These are phyloP conservation scores for Alternaria viburni DNA, from an alignment of 2,329 filamentous ascomycete species.

Conservation along the genomic window DNA sequence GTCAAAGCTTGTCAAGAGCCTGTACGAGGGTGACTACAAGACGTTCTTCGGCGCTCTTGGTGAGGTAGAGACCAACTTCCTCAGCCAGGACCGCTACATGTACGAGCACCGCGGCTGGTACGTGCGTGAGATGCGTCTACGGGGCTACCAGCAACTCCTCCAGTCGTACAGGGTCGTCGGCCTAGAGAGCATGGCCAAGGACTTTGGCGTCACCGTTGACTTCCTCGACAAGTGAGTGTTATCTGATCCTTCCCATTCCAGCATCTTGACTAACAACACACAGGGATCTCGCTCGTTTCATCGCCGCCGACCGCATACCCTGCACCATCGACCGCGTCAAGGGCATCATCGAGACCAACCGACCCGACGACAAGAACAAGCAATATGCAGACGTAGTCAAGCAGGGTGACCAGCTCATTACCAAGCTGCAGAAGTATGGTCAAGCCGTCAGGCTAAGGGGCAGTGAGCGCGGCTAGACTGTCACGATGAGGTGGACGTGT, in stretches of 20 bases:
- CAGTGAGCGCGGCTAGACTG: conserved; percentile 79
- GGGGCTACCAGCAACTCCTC: conserved; percentile 94
- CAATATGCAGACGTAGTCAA: conserved; percentile 98
- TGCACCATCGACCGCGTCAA: conserved; percentile 98
- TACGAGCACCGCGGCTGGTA: conserved; percentile 97
- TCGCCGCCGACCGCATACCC: conserved; percentile 89
- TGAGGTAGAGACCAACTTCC: conserved; percentile 89
- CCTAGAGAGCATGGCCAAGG: conserved; percentile 94
- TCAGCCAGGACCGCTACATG: conserved; percentile 92
- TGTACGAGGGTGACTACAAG: conserved; percentile 94
- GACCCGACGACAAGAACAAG: conserved; percentile 99
- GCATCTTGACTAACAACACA: conserved; percentile 16
- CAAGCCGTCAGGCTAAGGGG: conserved; percentile 93
- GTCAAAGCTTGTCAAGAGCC: conserved; percentile 83
- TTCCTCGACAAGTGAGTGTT: conserved; percentile 84
- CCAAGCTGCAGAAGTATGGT: conserved; percentile 98
- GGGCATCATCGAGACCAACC: conserved; percentile 96
- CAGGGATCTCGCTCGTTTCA: conserved; percentile 95
- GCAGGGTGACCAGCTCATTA: conserved; percentile 96
- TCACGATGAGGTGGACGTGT: conserved; percentile 16
- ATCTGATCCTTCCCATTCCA: not conserved
- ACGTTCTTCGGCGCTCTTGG: conserved; percentile 91
- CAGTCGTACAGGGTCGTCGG: conserved; percentile 97
- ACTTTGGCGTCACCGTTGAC: conserved; percentile 96
- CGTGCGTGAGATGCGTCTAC: conserved; percentile 95